Conservation (phyloP, 805 yeast species). For the Monosporozyma siamensis region DNA sequence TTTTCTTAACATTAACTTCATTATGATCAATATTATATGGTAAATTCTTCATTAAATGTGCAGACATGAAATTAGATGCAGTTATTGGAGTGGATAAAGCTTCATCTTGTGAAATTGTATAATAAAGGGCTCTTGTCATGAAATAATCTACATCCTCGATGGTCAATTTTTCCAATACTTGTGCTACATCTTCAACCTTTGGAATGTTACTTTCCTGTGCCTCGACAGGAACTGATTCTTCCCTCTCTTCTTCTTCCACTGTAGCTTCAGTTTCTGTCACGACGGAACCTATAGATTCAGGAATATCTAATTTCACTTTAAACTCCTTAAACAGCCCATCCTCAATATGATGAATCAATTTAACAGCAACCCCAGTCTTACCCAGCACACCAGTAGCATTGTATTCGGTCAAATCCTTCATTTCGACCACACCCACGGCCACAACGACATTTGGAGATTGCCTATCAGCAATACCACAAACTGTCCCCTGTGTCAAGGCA, state of each 20-base stretch:
- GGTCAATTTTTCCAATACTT: slow-evolving; percentile 34
- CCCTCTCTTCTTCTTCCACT: no score
- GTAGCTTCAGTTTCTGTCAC: slow-evolving; percentile 4
- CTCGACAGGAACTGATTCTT: slow-evolving; percentile 6
- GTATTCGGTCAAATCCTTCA: slow-evolving; percentile 37
- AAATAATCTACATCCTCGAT: slow-evolving; percentile 66
- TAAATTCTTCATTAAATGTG: slow-evolving; percentile 58
- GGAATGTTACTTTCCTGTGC: slow-evolving; percentile 1
- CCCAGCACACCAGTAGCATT: slow-evolving; percentile 41
- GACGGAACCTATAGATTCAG: slow-evolving; percentile 26
- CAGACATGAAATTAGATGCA: slow-evolving; percentile 68
- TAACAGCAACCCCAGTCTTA: slow-evolving; percentile 69
- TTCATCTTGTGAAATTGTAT: slow-evolving; percentile 48
- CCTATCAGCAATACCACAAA: slow-evolving; percentile 65
- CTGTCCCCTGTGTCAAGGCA: slow-evolving; percentile 38
- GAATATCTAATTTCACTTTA: slow-evolving; percentile 37
- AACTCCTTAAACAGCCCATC: slow-evolving; percentile 54
- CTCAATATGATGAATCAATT: slow-evolving; percentile 52
- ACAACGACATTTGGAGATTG: slow-evolving; percentile 51
- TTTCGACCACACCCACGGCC: slow-evolving; percentile 60
- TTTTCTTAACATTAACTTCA: slow-evolving; percentile 56
- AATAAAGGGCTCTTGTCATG: slow-evolving; percentile 60
- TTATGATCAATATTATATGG: slow-evolving; percentile 48
- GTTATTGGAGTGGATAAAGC: slow-evolving; percentile 54
- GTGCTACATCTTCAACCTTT: slow-evolving; percentile 27